Conservation (phyloP, 768 basidiomycete genomes). For the Podaxis sp. region DNA sequence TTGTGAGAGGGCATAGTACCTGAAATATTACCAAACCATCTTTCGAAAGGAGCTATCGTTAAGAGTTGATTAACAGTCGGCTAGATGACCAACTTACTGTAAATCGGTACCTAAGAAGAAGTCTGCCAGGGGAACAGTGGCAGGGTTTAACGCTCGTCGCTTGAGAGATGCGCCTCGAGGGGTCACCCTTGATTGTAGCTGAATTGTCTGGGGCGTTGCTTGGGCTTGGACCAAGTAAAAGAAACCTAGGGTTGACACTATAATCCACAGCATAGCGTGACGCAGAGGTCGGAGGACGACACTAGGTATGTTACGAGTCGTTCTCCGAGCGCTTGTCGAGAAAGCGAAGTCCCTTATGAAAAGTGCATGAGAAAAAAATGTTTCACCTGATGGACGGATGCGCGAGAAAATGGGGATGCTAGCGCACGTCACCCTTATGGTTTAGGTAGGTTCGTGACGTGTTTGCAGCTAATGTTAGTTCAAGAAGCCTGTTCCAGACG, state of each 20-base stretch:
- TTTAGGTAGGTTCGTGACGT: not conserved
- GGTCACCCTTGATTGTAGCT: constrained; percentile 22
- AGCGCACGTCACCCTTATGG: not conserved
- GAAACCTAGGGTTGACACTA: constrained; percentile 1
- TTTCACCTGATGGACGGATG: not conserved
- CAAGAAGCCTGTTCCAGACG: not conserved
- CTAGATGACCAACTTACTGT: constrained; percentile 32
- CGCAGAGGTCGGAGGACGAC: not conserved
- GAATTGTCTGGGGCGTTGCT: constrained; percentile 27
- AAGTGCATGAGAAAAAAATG: constrained; percentile 1
- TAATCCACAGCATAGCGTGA: not conserved
- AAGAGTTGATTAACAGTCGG: not conserved
- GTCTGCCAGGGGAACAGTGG: constrained; percentile 42
- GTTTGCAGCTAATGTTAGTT: not conserved
- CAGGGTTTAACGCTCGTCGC: constrained; percentile 32
- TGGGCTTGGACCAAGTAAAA: constrained; percentile 6
- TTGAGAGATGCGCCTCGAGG: constrained; percentile 19
- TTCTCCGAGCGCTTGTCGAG: not conserved
- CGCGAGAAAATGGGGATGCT: not conserved
- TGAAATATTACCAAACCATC: constrained; percentile 51
- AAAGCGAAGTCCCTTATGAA: not conserved
- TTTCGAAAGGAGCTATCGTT: constrained; percentile 14
- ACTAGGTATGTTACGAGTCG: not conserved
- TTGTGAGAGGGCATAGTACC: constrained; percentile 21
- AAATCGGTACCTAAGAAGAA: constrained; percentile 55